These are phyloP conservation scores for Talaromyces thailandensis DNA, from an alignment of 495 filamentous ascomycete genomes.

Conservation along the genomic window DNA sequence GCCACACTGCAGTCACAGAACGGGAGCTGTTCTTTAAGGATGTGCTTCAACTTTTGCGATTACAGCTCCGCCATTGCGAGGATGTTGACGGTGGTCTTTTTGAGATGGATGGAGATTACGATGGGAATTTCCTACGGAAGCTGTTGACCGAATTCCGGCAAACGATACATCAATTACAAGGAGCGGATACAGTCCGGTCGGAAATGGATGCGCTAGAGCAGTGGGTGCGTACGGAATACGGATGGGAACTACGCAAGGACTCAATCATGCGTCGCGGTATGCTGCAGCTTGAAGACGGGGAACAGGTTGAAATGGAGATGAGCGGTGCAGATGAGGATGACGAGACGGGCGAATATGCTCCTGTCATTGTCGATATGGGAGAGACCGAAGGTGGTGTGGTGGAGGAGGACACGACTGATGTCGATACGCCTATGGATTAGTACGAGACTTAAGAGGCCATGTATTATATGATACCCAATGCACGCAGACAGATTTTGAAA, in stretches of 20 bases:
- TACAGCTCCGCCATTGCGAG: conserved; percentile 64
- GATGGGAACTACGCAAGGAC: conserved; percentile 55
- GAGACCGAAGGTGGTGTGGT: not conserved
- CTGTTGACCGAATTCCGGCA: conserved; percentile 44
- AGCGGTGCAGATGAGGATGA: conserved; percentile 70
- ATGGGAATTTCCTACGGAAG: conserved; percentile 44
- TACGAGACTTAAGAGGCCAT: not conserved
- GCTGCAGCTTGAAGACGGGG: conserved; percentile 71
- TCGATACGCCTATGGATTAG: conserved; percentile 4
- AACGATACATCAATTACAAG: conserved; percentile 26
- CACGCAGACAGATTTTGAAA: not conserved
- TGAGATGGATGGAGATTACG: conserved; percentile 43
- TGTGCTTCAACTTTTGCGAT: conserved; percentile 52
- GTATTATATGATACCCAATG: not conserved
- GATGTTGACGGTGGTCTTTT: conserved; percentile 55
- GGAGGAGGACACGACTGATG: not conserved
- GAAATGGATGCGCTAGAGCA: conserved; percentile 49
- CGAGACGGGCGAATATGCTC: conserved; percentile 79
- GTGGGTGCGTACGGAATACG: conserved; percentile 46
- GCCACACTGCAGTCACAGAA: conserved; percentile 46
- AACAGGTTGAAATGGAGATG: conserved; percentile 71
- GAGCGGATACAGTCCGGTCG: conserved; percentile 30
- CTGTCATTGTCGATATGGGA: conserved; percentile 65
- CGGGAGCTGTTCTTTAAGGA: conserved; percentile 48
- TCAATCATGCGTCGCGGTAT: conserved; percentile 53